Base-by-base conservation (phyloP, 345 rosid genomes). In the Viola odorata region DNA sequence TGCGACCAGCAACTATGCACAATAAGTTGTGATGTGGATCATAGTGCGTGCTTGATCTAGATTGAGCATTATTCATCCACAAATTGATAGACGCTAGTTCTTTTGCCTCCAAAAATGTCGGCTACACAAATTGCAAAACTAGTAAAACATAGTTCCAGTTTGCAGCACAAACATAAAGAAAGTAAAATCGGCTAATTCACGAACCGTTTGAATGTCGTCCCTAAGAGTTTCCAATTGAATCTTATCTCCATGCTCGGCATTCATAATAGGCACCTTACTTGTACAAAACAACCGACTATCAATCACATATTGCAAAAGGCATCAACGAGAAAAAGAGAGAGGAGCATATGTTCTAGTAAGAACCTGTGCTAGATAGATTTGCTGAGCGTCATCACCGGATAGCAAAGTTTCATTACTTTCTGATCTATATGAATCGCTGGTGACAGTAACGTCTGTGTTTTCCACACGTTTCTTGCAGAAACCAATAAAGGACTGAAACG, bases 1-100 rank as follows among this genome's bases (percentile, higher is more conserved):
- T 89, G 70, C 76, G 45, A 56, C 97, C 99, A 63, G 81, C 70
- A 66, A 94, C 85, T 45, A 87, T 59, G 63, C 95, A 85, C 47
- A 89, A 78, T 37, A 87, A 79, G 70, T 94, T 89, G 71, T 94
- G 96, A 71, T 94, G 96, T 57, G 96, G 97, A 73, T 87, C 97
- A 62, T 90, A 86, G 82, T 88, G 91, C 53, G 89, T 79, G 76
- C 88, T 87, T 66, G 97, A 90, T 56, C 91, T 78, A 58, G 91
- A 84, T 65, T 84, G 62, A 50, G 91, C 80, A 72, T 56, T 81
- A 69, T 87, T 94, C 96, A 94, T 90, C 97, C 96, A 94, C 56
- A 94, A 67, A 75, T 94, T 90, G 70, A 87, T 67, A 50, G 96
- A 85, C 68, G 97, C 80, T 51, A 90, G 40, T 65, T 74, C 65